A percentile compares a stretch with the other conserved stretches of the same genome.
These are phyloP conservation scores for Fusarium abutilonis DNA, from an alignment of 2,329 filamentous ascomycete genomes.

Conservation along the genomic window DNA sequence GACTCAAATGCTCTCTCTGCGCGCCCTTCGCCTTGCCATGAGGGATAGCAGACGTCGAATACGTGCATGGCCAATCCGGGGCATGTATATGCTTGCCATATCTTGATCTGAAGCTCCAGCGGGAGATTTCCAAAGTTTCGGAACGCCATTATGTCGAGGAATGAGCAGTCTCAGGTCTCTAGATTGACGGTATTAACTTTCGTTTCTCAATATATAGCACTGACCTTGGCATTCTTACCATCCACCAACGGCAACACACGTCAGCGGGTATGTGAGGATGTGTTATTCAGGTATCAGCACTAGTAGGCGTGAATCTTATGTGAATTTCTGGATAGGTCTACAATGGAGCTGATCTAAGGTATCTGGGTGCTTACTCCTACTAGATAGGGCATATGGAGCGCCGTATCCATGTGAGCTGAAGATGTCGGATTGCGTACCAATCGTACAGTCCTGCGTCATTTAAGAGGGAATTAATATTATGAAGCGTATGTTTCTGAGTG, in stretches of 20 bases:
- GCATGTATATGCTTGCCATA: conserved; percentile 36
- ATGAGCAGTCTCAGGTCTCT: background rate
- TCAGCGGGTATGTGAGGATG: conserved; percentile 6
- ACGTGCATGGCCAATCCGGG: conserved; percentile 43
- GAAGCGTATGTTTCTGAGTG: too few species aligned
- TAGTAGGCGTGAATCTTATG: conserved; percentile 4
- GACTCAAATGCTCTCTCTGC: conserved; percentile 27
- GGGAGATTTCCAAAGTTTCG: conserved; percentile 36
- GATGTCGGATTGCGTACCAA: background rate
- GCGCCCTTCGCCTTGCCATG: conserved; percentile 28
- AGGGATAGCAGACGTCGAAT: conserved; percentile 46
- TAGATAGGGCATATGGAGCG: background rate
- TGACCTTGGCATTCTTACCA: background rate
- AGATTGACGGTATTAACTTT: background rate
- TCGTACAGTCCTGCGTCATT: background rate
- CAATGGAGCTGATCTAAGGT: conserved; percentile 2
- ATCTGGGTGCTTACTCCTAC: background rate
- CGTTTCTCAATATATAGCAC: background rate
- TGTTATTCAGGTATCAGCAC: conserved; percentile 15
- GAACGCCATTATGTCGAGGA: conserved; percentile 32
- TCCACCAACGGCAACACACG: background rate
- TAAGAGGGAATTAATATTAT: too few species aligned
- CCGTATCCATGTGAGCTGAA: background rate
- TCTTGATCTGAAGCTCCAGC: conserved; percentile 39
- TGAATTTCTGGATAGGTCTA: background rate